Evolutionary conservation across 768 basidiomycete genomes (phyloP).

Genomic region (Amanita exitialis): DNA sequence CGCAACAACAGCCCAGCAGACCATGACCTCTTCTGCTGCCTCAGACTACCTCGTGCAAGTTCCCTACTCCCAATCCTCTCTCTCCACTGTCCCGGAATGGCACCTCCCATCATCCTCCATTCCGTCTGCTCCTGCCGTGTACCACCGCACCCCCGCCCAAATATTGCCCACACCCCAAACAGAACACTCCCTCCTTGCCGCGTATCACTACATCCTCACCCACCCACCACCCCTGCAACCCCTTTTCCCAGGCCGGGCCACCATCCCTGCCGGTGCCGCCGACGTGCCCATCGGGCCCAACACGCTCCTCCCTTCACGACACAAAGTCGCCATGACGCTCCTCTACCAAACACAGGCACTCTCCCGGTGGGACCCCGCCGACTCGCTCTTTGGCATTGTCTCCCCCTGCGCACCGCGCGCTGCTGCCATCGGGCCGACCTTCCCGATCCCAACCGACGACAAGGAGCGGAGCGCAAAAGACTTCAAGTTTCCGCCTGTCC

Average conservation of each 20-base stretch:
- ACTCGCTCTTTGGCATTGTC: slow-evolving; percentile 52
- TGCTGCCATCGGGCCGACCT: slow-evolving; percentile 54
- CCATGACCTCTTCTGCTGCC: slow-evolving; percentile 38
- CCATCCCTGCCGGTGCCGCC: slow-evolving; percentile 11
- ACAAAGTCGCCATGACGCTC: slow-evolving; percentile 69
- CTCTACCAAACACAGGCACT: slow-evolving; percentile 44
- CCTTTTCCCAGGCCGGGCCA: slow-evolving; percentile 37
- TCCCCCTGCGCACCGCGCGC: slow-evolving; percentile 54
- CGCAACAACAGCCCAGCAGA: slow-evolving; percentile 15
- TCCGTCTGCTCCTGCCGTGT: slow-evolving; percentile 31
- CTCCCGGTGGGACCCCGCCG: slow-evolving; percentile 59
- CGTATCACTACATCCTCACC: slow-evolving; percentile 71
- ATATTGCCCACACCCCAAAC: slow-evolving; percentile 38
- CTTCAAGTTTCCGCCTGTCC: slow-evolving; percentile 40
- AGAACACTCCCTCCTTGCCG: slow-evolving; percentile 54
- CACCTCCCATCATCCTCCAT: slow-evolving; percentile 48
- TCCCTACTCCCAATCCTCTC: slow-evolving; percentile 65
- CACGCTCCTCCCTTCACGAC: slow-evolving; percentile 23
- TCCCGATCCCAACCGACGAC: slow-evolving; percentile 39
- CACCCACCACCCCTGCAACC: slow-evolving; percentile 47
- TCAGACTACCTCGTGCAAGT: slow-evolving; percentile 66
- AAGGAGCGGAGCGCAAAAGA: slow-evolving; percentile 30
- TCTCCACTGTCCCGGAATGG: slow-evolving; percentile 56
- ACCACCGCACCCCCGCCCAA: slow-evolving; percentile 15
- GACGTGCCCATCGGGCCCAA: slow-evolving; percentile 5